Evolutionary conservation across 768 basidiomycete genomes (phyloP).

Genomic region (Thelephora aurantiotincta): DNA sequence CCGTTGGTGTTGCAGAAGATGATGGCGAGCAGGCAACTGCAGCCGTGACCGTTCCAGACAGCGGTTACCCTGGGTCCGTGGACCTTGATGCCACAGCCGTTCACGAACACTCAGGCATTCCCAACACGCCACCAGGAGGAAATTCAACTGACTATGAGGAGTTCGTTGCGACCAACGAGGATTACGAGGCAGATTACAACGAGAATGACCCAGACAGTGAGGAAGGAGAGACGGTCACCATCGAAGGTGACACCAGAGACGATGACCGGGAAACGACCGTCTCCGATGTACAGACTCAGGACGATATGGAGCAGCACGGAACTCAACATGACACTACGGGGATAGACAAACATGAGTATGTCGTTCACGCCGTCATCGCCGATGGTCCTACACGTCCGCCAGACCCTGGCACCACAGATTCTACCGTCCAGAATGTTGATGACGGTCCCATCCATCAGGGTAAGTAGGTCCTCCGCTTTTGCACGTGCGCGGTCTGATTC

Average conservation of each 20-base stretch:
- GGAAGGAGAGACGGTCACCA: not conserved
- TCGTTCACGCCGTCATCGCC: not conserved
- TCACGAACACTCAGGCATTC: not conserved
- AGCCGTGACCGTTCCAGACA: slow-evolving; percentile 2
- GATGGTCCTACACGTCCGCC: not conserved
- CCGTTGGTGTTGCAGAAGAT: not conserved
- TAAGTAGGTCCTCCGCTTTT: no score
- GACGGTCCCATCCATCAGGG: no score
- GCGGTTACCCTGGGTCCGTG: not conserved
- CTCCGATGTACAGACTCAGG: not conserved
- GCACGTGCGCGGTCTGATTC: no score
- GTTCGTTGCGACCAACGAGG: not conserved
- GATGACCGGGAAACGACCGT: not conserved
- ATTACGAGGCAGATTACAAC: not conserved
- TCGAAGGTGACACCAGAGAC: not conserved
- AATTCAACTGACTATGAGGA: not conserved
- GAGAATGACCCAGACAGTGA: not conserved
- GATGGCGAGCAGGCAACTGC: slow-evolving; percentile 1
- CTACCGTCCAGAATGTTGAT: no score
- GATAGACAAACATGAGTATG: not conserved
- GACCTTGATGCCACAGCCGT: not conserved
- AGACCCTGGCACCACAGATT: not conserved
- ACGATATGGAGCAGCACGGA: not conserved
- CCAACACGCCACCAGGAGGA: not conserved
- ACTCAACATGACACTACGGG: not conserved